Base-by-base conservation (phyloP, 23 red algal genomes). In the Gracilariopsis chorda region DNA sequence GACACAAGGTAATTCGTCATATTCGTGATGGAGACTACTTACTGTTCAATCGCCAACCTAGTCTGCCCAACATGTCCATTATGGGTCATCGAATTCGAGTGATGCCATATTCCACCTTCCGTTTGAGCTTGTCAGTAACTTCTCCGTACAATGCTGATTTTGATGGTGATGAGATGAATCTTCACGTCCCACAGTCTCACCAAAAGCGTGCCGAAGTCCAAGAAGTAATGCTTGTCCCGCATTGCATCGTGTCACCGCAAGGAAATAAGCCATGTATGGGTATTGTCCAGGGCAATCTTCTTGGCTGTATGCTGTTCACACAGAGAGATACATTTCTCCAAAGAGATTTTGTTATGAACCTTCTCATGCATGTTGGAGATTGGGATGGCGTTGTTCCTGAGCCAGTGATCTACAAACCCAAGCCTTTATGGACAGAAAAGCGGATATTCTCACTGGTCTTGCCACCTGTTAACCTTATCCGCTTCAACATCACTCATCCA, bases 221-320 rank as follows among this genome's bases (percentile, higher is more conserved):
- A 17, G 92, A 95, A 70, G 62, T 95, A 27, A 95, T 95, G 92
- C 70, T 83, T 73, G 92, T 95, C 40, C 83, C 92, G 11, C 45
- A 77, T 60, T 86, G 81, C 67, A 95, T 95, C 37, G 92, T 95
- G 43, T 95, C 92, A 32, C 92, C 92, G 17, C 92, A 95, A 70
- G 92, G 82, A 33, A 95, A 95, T n/a, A 80, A 78, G 47, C 92
- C 92, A 3, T 84, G 89, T 21, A 95, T 95, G 92, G 92, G 92
- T 73, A 82, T 95, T 45, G 92, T 95, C 29, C 92, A 95, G 64
- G 92, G 90, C 60, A 78, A 84, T 17, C 49, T 95, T 34, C 55
- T 95, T n/a, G n/a, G n/a, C n/a, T n/a, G n/a, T n/a, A n/a, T n/a
- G n/a, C n/a, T n/a, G n/a, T n/a, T n/a, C n/a, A 95, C 92, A 14